These are phyloP conservation scores for Pogostemon cablin DNA, from an alignment of 257 asterid genomes.

Conservation along the genomic window DNA sequence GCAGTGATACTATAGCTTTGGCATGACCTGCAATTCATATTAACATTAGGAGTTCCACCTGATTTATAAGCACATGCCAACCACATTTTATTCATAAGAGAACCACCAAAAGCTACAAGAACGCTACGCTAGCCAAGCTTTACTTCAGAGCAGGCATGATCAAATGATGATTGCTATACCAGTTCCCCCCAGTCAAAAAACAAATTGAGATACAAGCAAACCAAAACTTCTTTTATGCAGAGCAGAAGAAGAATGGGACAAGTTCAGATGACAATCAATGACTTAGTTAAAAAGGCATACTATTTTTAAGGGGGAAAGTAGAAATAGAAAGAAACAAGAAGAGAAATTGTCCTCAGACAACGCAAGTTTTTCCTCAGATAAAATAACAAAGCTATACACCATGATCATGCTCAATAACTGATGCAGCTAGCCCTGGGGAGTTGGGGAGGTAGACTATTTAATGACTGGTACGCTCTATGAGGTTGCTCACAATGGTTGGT, in stretches of 20 bases:
- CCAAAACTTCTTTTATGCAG: not conserved
- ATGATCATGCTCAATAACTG: too few relatives aligned
- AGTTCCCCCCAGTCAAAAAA: not conserved
- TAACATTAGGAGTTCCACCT: constrained; percentile 24
- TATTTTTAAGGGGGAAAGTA: not conserved
- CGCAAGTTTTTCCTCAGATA: too few relatives aligned
- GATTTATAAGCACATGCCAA: constrained; percentile 5
- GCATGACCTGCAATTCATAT: constrained; percentile 66
- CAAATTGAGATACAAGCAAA: not conserved
- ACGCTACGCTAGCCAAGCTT: not conserved
- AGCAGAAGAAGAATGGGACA: not conserved
- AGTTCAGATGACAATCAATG: not conserved
- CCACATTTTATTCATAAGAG: not conserved
- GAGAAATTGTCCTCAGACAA: too few relatives aligned
- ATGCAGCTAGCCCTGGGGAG: too few relatives aligned
- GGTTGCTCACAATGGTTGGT: too few relatives aligned
- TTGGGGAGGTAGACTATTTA: too few relatives aligned
- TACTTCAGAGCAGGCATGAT: not conserved
- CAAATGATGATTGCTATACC: constrained; percentile 9
- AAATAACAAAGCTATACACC: too few relatives aligned
- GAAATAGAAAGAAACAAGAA: not conserved
- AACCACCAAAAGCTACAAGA: not conserved
- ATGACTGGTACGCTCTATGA: too few relatives aligned
- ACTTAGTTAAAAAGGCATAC: not conserved
- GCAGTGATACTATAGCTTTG: constrained; percentile 55